Percentiles rank a stretch among this genome's conserved stretches.
These are phyloP conservation scores for Dipteronia dyeriana DNA, from an alignment of 345 rosid genomes.

Conservation along the genomic window DNA sequence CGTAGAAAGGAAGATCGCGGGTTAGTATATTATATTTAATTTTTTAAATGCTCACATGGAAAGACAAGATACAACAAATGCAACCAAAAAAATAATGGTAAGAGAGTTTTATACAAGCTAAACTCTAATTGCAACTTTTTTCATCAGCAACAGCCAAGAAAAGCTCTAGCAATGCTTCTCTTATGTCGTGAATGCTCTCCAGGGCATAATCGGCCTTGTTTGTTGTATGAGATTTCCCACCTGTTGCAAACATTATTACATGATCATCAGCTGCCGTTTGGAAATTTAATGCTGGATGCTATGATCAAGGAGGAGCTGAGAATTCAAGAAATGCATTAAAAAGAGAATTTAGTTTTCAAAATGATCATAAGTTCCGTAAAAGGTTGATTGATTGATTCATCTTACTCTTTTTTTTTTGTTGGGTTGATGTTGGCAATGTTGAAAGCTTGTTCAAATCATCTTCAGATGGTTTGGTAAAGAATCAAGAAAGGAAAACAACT, in stretches of 20 bases:
- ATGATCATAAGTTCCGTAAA: no score
- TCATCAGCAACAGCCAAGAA: slow-evolving; percentile 51
- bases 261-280: neutral
- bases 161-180: slow-evolving; percentile 73
- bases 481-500: slow-evolving; percentile 10
- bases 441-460: slow-evolving; percentile 63
- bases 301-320: slow-evolving; percentile 85
- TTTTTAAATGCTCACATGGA: no score
- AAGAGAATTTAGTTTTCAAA: neutral
- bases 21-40: no score
- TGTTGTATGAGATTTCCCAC: slow-evolving; percentile 61
- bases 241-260: slow-evolving; percentile 29
- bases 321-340: neutral
- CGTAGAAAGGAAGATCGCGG: no score
- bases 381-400: neutral
- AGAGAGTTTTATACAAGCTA: slow-evolving; percentile 16
- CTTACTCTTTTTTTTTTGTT: slow-evolving; percentile 67
- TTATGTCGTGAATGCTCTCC: slow-evolving; percentile 79
- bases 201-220: slow-evolving; percentile 75
- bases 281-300: slow-evolving; percentile 32
- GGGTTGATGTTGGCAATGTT: slow-evolving; percentile 66
- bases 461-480: slow-evolving; percentile 70
- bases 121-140: slow-evolving; percentile 54
- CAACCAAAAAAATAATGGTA: no score
- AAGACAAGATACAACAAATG: no score